A percentile compares a stretch with the other conserved stretches of the same genome.
Evolutionary conservation across 345 rosid species (phyloP).

Genomic region (Gossypium ekmanianum): DNA sequence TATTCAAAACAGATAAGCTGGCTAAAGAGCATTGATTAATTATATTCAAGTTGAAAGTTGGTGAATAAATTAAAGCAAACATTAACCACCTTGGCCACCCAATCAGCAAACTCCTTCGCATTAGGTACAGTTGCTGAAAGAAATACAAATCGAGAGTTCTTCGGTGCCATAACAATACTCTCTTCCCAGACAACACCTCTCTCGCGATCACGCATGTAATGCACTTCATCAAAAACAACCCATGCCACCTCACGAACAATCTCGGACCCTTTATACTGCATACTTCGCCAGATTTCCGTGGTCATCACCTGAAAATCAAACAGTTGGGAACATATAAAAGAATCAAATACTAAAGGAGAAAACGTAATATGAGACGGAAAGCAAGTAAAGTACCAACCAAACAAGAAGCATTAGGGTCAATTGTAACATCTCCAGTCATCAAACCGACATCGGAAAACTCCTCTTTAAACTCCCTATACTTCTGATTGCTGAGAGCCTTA

Average conservation of each 20-base stretch:
- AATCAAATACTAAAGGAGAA: slow-evolving; percentile 4
- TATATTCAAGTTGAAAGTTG: neutral
- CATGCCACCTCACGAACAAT: slow-evolving; percentile 92
- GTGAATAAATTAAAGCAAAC: neutral
- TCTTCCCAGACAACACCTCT: slow-evolving; percentile 99
- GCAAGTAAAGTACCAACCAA: slow-evolving; percentile 42
- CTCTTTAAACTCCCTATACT: slow-evolving; percentile 91
- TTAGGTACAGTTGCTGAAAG: slow-evolving; percentile 98
- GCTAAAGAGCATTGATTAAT: slow-evolving; percentile 6
- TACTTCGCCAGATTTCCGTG: slow-evolving; percentile 98
- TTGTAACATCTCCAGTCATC: slow-evolving; percentile 98
- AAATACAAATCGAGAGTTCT: slow-evolving; percentile 86
- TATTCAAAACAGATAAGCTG: neutral
- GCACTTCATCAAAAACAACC: slow-evolving; percentile 97
- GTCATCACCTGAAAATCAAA: slow-evolving; percentile 83
- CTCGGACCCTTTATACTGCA: slow-evolving; percentile 97
- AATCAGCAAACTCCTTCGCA: slow-evolving; percentile 98
- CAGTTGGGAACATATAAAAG: slow-evolving; percentile 6
- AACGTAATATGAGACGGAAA: neutral
- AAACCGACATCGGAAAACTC: slow-evolving; percentile 98
- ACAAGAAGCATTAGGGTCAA: slow-evolving; percentile 94
- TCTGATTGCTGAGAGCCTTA: slow-evolving; percentile 95
- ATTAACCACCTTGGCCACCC: slow-evolving; percentile 89
- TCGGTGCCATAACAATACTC: slow-evolving; percentile 99
- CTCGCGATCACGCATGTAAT: slow-evolving; percentile 98